Percentiles rank a stretch among this genome's conserved stretches.
phyloP scores from a whole-genome alignment of 805 yeast genomes.

The Nakazawaea anatomiae region DNA sequence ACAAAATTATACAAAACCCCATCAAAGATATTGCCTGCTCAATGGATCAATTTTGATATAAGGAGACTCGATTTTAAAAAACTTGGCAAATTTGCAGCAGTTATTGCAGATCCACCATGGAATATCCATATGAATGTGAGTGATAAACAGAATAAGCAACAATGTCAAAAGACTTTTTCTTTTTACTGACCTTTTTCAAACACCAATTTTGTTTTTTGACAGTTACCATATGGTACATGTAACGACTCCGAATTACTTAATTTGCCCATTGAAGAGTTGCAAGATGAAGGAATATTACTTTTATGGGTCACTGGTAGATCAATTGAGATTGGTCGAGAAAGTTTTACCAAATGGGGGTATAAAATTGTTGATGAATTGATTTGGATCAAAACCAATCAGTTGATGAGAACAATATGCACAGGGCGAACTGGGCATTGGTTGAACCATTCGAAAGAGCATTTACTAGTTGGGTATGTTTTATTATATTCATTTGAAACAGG shows the following conservation, averaged over 20 bases:
- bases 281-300: conserved; percentile 76
- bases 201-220: too few relatives aligned
- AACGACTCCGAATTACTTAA: conserved; percentile 69
- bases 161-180: too few relatives aligned
- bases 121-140: conserved; percentile 80
- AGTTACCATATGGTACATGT: conserved; percentile 65
- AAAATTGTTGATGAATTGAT: conserved; percentile 69
- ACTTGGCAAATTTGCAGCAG: conserved; percentile 76
- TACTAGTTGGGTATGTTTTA: conserved; percentile 55
- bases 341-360: conserved; percentile 81
- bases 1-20: conserved; percentile 15
- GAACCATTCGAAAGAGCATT: conserved; percentile 90
- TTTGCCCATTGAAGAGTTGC: conserved; percentile 62
- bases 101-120: conserved; percentile 96
- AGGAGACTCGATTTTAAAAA: conserved; percentile 61
- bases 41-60: conserved; percentile 87
- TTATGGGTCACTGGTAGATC: conserved; percentile 97
- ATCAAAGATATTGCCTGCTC: conserved; percentile 47
- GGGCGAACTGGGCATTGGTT: conserved; percentile 98
- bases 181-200: too few relatives aligned
- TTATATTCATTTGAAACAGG: too few relatives aligned
- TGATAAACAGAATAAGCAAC: too few relatives aligned
- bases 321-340: conserved; percentile 78
- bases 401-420: conserved; percentile 84
- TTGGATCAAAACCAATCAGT: conserved; percentile 89